phyloP scores from a whole-genome alignment of 306 rosid species.

The Macrotyloma uniflorum region DNA sequence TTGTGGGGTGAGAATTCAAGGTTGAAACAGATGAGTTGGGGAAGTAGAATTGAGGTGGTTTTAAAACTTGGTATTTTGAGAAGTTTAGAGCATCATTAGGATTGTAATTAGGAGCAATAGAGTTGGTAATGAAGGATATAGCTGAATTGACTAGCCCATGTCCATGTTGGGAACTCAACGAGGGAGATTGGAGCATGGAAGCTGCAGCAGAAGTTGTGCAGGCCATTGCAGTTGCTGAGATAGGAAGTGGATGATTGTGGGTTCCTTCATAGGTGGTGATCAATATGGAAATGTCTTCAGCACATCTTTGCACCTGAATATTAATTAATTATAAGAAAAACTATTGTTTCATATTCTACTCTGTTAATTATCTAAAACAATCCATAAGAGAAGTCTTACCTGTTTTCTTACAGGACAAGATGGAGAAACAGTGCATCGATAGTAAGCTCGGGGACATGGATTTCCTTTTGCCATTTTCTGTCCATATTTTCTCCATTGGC shows the following conservation, averaged over 20 bases:
- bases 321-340: background rate
- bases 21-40: conserved; percentile 57
- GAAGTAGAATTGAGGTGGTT: conserved; percentile 42
- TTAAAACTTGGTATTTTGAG: conserved; percentile 36
- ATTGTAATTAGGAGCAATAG: conserved; percentile 14
- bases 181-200: conserved; percentile 62
- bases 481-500: conserved; percentile 94
- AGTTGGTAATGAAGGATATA: conserved; percentile 30
- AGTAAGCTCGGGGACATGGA: conserved; percentile 84
- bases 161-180: conserved; percentile 46
- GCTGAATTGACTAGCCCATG: conserved; percentile 33
- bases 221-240: conserved; percentile 74
- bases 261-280: conserved; percentile 79
- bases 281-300: conserved; percentile 67
- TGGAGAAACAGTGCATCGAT: conserved; percentile 70
- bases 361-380: background rate
- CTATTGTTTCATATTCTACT: background rate
- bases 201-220: conserved; percentile 75
- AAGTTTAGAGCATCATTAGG: conserved; percentile 37
- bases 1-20: conserved; percentile 60
- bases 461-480: conserved; percentile 88
- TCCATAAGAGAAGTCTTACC: conserved; percentile 33
- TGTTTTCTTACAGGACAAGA: conserved; percentile 85
- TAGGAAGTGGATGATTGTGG: conserved; percentile 69
- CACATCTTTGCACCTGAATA: conserved; percentile 78